phyloP scores from a whole-genome alignment of 768 basidiomycete genomes.

The Agaricus blazei region DNA sequence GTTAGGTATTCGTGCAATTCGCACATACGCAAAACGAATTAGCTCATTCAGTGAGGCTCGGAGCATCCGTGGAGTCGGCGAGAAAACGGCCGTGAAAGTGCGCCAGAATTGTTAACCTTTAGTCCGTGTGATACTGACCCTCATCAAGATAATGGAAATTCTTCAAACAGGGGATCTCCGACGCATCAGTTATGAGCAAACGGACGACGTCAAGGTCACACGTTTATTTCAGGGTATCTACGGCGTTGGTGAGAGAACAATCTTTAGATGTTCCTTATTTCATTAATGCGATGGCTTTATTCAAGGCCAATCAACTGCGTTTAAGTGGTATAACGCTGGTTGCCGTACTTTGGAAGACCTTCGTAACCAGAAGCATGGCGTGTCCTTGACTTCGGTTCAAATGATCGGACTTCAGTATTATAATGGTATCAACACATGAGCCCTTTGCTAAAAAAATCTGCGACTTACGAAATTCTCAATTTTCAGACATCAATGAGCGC shows the following conservation, averaged over 20 bases:
- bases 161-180: slow-evolving; percentile 66
- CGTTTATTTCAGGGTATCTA: slow-evolving; percentile 76
- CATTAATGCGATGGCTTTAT: neutral
- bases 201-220: slow-evolving; percentile 53
- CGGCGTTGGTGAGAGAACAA: slow-evolving; percentile 64
- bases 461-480: neutral
- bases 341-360: slow-evolving; percentile 79
- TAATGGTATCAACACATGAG: slow-evolving; percentile 43
- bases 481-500: slow-evolving; percentile 70
- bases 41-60: slow-evolving; percentile 53
- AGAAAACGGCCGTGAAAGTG: slow-evolving; percentile 74
- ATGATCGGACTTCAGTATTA: slow-evolving; percentile 66
- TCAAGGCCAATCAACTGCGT: slow-evolving; percentile 60
- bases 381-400: slow-evolving; percentile 56
- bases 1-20: slow-evolving; percentile 55
- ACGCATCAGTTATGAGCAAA: slow-evolving; percentile 63
- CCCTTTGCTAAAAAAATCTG: slow-evolving; percentile 1
- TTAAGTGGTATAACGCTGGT: slow-evolving; percentile 70
- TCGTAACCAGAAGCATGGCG: slow-evolving; percentile 47
- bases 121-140: neutral
- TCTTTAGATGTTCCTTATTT: neutral
- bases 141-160: slow-evolving; percentile 72
- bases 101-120: neutral
- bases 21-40: slow-evolving; percentile 54
- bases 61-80: slow-evolving; percentile 56